These are phyloP conservation scores for Baorangia bicolor DNA, from an alignment of 768 basidiomycete genomes.

Conservation along the genomic window DNA sequence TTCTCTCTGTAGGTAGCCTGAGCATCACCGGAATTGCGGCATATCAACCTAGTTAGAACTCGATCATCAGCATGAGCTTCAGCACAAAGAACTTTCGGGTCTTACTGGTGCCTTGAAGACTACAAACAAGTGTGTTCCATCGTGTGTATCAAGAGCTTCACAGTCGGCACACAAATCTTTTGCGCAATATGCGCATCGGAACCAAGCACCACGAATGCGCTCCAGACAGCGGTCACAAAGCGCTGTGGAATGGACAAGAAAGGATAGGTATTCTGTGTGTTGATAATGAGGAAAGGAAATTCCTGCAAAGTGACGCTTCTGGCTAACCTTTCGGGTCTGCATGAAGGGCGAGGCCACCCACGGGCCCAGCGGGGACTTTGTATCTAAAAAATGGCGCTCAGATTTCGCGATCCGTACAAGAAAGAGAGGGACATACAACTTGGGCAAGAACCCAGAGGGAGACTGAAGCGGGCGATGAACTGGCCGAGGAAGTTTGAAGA, in stretches of 20 bases:
- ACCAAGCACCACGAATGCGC: slow-evolving; percentile 85
- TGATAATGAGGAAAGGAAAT: not conserved
- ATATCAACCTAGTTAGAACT: slow-evolving; percentile 60
- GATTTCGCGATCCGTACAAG: not conserved
- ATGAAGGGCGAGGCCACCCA: slow-evolving; percentile 36
- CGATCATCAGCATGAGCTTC: slow-evolving; percentile 3
- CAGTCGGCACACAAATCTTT: slow-evolving; percentile 87
- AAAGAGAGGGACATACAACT: slow-evolving; percentile 46
- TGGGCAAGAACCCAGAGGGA: slow-evolving; percentile 61
- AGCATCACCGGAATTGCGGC: slow-evolving; percentile 61
- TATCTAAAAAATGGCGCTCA: slow-evolving; percentile 49
- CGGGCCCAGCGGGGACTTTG: slow-evolving; percentile 57
- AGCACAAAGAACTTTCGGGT: not conserved
- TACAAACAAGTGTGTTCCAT: slow-evolving; percentile 79
- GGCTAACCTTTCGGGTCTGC: slow-evolving; percentile 56
- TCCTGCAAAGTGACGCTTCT: not conserved
- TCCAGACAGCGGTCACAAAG: slow-evolving; percentile 87
- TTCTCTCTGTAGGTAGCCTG: not conserved
- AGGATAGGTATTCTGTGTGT: slow-evolving; percentile 56
- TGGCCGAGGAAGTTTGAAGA: slow-evolving; percentile 83
- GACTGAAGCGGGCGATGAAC: slow-evolving; percentile 62
- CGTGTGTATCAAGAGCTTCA: slow-evolving; percentile 78
- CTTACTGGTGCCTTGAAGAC: slow-evolving; percentile 82
- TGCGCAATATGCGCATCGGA: slow-evolving; percentile 83
- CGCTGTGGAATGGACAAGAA: slow-evolving; percentile 62